These are phyloP conservation scores for Scopulariopsis brevicaulis DNA, from an alignment of 2,329 filamentous ascomycete species.

Conservation along the genomic window DNA sequence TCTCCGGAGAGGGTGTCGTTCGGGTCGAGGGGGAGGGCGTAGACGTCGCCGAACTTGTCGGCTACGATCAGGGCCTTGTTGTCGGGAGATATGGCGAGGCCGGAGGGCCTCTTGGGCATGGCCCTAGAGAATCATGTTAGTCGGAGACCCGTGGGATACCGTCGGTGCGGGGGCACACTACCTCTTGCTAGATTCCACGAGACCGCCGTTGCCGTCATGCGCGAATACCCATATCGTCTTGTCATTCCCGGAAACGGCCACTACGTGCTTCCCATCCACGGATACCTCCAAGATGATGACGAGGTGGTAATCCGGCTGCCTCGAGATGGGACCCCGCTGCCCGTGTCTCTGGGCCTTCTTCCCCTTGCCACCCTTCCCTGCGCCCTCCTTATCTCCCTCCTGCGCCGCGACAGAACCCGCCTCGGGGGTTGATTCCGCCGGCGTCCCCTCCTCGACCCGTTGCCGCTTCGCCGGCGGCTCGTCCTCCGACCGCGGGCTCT, in stretches of 20 bases:
- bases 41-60: slow-evolving; percentile 97
- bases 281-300: slow-evolving; percentile 60
- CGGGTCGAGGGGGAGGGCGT: slow-evolving; percentile 63
- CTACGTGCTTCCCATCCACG: slow-evolving; percentile 51
- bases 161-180: slow-evolving; percentile 18
- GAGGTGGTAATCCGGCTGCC: slow-evolving; percentile 43
- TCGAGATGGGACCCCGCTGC: slow-evolving; percentile 13
- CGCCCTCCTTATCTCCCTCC: slow-evolving; percentile 10
- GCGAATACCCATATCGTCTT: slow-evolving; percentile 80
- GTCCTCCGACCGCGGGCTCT: slow-evolving; percentile 11
- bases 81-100: slow-evolving; percentile 59
- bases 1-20: slow-evolving; percentile 9
- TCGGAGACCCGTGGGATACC: neutral
- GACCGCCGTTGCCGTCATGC: slow-evolving; percentile 45
- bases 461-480: slow-evolving; percentile 28
- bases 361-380: slow-evolving; percentile 17
- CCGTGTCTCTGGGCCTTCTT: slow-evolving; percentile 14
- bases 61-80: slow-evolving; percentile 64
- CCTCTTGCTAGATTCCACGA: slow-evolving; percentile 64
- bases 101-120: slow-evolving; percentile 85
- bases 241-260: slow-evolving; percentile 81
- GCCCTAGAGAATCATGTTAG: slow-evolving; percentile 34
- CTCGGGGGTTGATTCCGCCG: slow-evolving; percentile 5
- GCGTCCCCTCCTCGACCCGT: slow-evolving; percentile 22
- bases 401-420: neutral